Evolutionary conservation across 495 filamentous ascomycete species (phyloP), one percentile per base, ranked within the genome.

Genomic region (Beverwykella pulmonaria): DNA sequence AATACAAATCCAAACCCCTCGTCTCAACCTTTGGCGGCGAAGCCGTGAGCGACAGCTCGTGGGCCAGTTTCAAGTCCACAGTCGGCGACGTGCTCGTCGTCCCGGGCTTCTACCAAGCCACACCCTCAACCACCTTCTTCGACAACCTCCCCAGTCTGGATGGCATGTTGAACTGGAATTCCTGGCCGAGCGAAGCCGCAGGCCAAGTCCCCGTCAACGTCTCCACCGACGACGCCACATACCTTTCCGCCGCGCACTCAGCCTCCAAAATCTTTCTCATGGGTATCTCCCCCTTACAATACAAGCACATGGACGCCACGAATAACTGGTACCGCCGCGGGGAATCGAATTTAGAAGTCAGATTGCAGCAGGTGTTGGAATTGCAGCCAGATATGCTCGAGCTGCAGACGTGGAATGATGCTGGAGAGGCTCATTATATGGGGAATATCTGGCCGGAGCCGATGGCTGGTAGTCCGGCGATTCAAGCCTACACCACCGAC

Each of bases 381-480:
- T 2, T 67, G 34, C 63, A 67, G 34, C 63, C 63, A 0, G 63
- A 67, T 36, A 67, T 67, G 63, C 25, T 67, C 12, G 30, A 67
- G 41, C 55, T 67, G 1, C 63, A 67, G 47, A 61, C 63, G 22
- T 67, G 63, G 63, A 67, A 67, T 34, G 63, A 67, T 36, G 56
- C 47, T 1, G 63, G 63, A 0, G 63, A 67, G 49, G 47, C 29
- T 23, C 63, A 67, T 49, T 67, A 67, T 29, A 61, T 67, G 56
- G 63, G 63, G 5, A 60, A 61, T n/a, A 1, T 67, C 1, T 67
- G 63, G 63, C 39, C 48, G 9, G 63, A 67, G 39, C 63, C 63
- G 32, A 55, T 61, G 47, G 61, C 56, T 1, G 27, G 34, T 4
- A 7, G 29, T 3, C 49, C 63, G 9, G 32, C 32, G 32, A 61